These are phyloP conservation scores for Penicillium decumbens DNA, from an alignment of 2,329 filamentous ascomycete species.

Conservation along the genomic window DNA sequence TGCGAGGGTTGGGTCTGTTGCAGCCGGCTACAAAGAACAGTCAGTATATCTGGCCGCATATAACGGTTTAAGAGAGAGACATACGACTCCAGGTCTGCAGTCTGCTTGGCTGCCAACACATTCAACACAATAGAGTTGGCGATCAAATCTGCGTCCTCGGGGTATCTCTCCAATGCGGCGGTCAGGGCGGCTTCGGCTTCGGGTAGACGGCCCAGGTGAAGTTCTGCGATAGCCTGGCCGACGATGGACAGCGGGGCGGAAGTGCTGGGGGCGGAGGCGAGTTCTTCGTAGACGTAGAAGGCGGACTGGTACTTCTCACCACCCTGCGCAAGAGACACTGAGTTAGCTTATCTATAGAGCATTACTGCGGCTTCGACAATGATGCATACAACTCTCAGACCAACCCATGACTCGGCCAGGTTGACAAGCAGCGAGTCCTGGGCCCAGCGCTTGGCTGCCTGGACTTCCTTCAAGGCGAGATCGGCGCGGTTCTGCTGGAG, in stretches of 20 bases:
- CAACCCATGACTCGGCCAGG: conserved; percentile 91
- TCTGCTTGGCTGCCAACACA: conserved; percentile 68
- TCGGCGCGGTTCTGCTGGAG: conserved; percentile 87
- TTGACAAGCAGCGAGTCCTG: conserved; percentile 93
- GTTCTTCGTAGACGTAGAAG: conserved; percentile 96
- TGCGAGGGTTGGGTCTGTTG: conserved; percentile 60
- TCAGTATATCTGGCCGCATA: conserved; percentile 18
- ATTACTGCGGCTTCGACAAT: neutral
- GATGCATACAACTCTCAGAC: conserved; percentile 68
- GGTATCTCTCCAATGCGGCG: conserved; percentile 70
- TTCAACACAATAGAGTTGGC: conserved; percentile 79
- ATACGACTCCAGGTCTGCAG: conserved; percentile 59
- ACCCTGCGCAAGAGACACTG: conserved; percentile 52
- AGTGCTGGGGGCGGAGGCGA: conserved; percentile 79
- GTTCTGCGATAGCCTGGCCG: conserved; percentile 82
- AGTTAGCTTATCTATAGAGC: neutral
- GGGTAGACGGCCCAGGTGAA: conserved; percentile 81
- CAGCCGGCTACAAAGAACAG: conserved; percentile 32
- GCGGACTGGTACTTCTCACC: conserved; percentile 94
- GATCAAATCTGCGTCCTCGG: conserved; percentile 66
- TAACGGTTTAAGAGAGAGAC: conserved; percentile 25
- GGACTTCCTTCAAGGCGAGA: conserved; percentile 83
- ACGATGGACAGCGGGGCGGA: conserved; percentile 72
- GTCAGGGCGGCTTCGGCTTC: conserved; percentile 85
- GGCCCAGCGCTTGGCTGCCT: conserved; percentile 82